phyloP scores from a whole-genome alignment of 1,284 basidiomycete genomes.

The Ustilago bromivora region DNA sequence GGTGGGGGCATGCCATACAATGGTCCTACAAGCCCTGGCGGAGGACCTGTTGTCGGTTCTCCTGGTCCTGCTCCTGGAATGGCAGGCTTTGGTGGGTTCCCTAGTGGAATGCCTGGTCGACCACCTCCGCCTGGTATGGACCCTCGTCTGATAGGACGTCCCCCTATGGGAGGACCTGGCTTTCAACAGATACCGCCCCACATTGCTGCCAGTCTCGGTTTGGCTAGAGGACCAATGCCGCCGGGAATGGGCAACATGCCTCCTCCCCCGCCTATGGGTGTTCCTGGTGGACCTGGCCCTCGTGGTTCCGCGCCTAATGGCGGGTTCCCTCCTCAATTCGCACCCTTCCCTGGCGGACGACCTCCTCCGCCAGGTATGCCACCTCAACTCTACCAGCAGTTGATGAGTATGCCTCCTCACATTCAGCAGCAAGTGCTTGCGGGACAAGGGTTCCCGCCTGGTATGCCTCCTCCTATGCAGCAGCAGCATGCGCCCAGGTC shows the following conservation, averaged over 20 bases:
- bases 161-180: constrained; percentile 47
- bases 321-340: constrained; percentile 35
- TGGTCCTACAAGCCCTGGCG: constrained; percentile 27
- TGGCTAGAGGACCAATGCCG: constrained; percentile 45
- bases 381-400: constrained; percentile 62
- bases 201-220: constrained; percentile 45
- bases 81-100: constrained; percentile 32
- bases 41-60: constrained; percentile 30
- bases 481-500: constrained; percentile 13
- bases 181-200: constrained; percentile 58
- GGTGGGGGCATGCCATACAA: constrained; percentile 25
- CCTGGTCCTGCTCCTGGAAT: constrained; percentile 30
- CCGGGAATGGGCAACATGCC: constrained; percentile 48
- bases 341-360: constrained; percentile 33
- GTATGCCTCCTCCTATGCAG: constrained; percentile 23
- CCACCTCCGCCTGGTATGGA: constrained; percentile 52
- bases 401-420: constrained; percentile 63
- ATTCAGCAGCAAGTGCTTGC: constrained; percentile 60
- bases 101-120: constrained; percentile 34
- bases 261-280: constrained; percentile 34
- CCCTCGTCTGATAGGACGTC: constrained; percentile 51
- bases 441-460: constrained; percentile 35
- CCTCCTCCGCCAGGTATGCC: constrained; percentile 55
- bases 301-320: constrained; percentile 22
- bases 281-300: constrained; percentile 27